Evolutionary conservation across 1,139 yeast genomes (phyloP).

Genomic region (Chernovozyma sophiae-reginae): DNA sequence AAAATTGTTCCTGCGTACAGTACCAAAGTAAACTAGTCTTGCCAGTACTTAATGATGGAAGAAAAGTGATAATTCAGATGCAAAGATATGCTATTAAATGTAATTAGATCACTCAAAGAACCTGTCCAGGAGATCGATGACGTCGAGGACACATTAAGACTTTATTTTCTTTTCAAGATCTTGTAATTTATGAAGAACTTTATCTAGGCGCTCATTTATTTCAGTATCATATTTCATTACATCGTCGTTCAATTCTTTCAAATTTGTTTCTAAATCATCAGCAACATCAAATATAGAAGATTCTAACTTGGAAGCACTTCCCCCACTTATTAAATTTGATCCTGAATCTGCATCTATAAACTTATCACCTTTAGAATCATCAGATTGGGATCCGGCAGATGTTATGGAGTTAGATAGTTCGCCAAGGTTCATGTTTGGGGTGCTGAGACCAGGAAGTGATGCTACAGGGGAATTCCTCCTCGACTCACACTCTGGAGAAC

Average conservation of each 20-base stretch:
- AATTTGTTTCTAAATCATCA: constrained; percentile 40
- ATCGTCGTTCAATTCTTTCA: constrained; percentile 27
- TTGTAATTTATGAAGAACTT: constrained; percentile 18
- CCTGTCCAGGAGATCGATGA: no score
- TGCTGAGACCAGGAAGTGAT: constrained; percentile 2
- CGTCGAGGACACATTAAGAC: neutral
- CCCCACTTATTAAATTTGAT: neutral
- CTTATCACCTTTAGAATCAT: neutral
- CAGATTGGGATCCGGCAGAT: neutral
- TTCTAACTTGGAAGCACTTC: neutral
- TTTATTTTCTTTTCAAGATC: constrained; percentile 15
- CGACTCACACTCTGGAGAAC: neutral
- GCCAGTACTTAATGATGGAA: no score
- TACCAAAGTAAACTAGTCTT: no score
- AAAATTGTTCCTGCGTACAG: no score
- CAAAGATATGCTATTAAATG: no score
- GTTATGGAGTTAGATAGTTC: neutral
- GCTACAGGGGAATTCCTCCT: neutral
- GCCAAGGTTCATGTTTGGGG: neutral
- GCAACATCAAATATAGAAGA: constrained; percentile 50
- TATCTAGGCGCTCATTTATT: constrained; percentile 24
- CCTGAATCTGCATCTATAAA: neutral
- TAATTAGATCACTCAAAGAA: no score
- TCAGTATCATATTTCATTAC: constrained; percentile 29
- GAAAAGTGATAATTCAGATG: no score